A percentile compares a stretch with the other conserved stretches of the same genome.
phyloP scores from a whole-genome alignment of 2,329 filamentous ascomycete genomes.

The Aureobasidium sp. region DNA sequence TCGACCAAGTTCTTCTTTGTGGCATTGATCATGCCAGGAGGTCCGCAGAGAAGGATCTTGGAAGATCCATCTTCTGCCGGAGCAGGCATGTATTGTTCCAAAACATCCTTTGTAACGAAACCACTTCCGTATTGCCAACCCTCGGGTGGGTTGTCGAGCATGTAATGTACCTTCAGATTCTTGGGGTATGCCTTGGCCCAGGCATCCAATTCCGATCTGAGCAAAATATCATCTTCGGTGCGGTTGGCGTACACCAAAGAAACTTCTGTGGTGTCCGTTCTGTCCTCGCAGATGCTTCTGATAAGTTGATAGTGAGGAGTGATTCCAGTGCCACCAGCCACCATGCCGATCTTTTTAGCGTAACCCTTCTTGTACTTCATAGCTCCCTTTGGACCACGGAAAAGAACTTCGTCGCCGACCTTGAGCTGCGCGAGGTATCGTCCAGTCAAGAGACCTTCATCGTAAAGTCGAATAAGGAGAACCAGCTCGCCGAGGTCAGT shows the following conservation, averaged over 20 bases:
- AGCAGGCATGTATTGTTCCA: constrained; percentile 41
- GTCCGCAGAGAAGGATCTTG: constrained; percentile 53
- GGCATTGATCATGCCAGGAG: constrained; percentile 52
- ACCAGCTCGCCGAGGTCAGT: constrained; percentile 37
- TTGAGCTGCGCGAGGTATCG: constrained; percentile 40
- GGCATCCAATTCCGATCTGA: constrained; percentile 47
- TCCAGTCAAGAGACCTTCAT: constrained; percentile 39
- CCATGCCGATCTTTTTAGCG: constrained; percentile 44
- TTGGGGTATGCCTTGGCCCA: constrained; percentile 40
- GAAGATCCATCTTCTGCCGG: constrained; percentile 32
- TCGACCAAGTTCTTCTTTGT: constrained; percentile 37
- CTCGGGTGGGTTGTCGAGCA: constrained; percentile 41
- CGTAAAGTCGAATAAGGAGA: constrained; percentile 45
- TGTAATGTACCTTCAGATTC: constrained; percentile 49
- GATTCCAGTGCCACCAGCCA: constrained; percentile 46
- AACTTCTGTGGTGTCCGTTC: constrained; percentile 48
- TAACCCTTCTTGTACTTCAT: constrained; percentile 43
- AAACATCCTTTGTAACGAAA: constrained; percentile 43
- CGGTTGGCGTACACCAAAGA: constrained; percentile 53
- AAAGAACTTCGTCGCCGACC: constrained; percentile 40
- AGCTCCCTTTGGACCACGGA: constrained; percentile 50
- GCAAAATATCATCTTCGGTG: constrained; percentile 50
- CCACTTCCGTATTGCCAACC: constrained; percentile 44
- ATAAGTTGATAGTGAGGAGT: constrained; percentile 56
- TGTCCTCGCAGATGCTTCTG: constrained; percentile 54